Conservation (phyloP, 495 filamentous ascomycete genomes). For the Trichodelitschia bisporula region DNA sequence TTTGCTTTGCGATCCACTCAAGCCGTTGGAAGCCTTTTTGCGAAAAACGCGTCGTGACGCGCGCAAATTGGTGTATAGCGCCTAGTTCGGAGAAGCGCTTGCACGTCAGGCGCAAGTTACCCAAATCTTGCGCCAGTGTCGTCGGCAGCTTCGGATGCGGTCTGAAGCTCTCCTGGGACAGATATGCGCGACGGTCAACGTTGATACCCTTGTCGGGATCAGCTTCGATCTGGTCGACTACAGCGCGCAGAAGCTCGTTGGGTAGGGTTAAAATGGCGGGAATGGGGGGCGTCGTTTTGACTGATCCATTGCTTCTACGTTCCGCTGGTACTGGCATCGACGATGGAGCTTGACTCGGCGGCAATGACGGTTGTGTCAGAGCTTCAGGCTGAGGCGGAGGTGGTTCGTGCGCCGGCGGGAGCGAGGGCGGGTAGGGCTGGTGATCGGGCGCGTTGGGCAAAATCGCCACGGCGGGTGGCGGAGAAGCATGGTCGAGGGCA, state of each 20-base stretch:
- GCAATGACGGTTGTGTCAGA: no score
- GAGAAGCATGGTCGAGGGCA: no score
- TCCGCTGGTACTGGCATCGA: no score
- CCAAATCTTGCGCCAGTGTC: slow-evolving; percentile 20
- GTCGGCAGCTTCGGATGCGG: slow-evolving; percentile 16
- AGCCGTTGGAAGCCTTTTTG: slow-evolving; percentile 29
- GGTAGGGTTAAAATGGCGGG: slow-evolving; percentile 24
- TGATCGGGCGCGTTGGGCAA: no score
- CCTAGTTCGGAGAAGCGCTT: slow-evolving; percentile 34
- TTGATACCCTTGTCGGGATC: slow-evolving; percentile 21
- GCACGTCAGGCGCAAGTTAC: slow-evolving; percentile 32
- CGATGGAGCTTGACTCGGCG: no score
- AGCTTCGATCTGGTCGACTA: slow-evolving; percentile 27
- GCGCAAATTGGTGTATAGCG: slow-evolving; percentile 31
- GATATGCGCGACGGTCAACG: slow-evolving; percentile 24
- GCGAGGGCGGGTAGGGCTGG: no score
- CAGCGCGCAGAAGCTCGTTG: slow-evolving; percentile 34
- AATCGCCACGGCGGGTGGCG: no score
- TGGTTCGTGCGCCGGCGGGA: no score
- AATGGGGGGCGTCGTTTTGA: not conserved
- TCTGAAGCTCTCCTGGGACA: slow-evolving; percentile 30
- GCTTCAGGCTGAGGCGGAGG: no score
- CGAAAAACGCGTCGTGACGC: slow-evolving; percentile 36
- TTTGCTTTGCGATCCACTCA: slow-evolving; percentile 21
- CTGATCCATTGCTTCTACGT: no score